Evolutionary conservation across 495 filamentous ascomycete genomes (phyloP).

Genomic region (Penicillium cataractarum): DNA sequence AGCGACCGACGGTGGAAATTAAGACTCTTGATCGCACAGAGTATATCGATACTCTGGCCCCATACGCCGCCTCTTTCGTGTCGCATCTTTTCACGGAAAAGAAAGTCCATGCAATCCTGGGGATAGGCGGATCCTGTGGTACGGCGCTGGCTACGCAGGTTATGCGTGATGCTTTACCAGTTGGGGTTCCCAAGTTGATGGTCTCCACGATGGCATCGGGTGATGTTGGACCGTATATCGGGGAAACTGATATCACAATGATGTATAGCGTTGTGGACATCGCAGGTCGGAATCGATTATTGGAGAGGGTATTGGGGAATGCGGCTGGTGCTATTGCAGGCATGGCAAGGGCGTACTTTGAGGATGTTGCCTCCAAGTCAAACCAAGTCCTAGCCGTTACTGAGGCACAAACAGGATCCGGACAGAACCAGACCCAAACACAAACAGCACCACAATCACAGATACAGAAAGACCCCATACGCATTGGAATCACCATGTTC

Average conservation of each 20-base stretch:
- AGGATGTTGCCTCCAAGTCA: background rate
- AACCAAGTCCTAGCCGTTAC: too few species aligned
- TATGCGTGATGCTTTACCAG: constrained; percentile 60
- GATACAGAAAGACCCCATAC: constrained; percentile 3
- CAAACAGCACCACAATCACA: too few species aligned
- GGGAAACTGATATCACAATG: constrained; percentile 68
- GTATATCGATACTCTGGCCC: constrained; percentile 54
- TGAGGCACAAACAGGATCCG: too few species aligned
- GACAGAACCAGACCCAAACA: background rate
- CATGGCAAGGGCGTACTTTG: constrained; percentile 42
- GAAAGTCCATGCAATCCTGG: constrained; percentile 57
- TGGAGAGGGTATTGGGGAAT: constrained; percentile 59
- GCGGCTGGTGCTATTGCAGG: constrained; percentile 61
- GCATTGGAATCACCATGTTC: constrained; percentile 71
- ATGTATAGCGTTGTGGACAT: constrained; percentile 74
- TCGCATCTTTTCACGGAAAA: constrained; percentile 31
- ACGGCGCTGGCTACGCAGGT: constrained; percentile 58
- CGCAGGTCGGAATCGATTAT: constrained; percentile 61
- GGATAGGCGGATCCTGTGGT: constrained; percentile 60
- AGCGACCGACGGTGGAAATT: constrained; percentile 9
- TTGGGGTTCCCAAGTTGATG: constrained; percentile 71
- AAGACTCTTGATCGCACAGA: constrained; percentile 45
- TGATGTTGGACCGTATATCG: constrained; percentile 59
- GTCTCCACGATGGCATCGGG: constrained; percentile 69
- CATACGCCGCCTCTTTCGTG: constrained; percentile 40